Base-by-base conservation (phyloP, 371 early-diverging fungal species). In the Rozella allomycis region DNA sequence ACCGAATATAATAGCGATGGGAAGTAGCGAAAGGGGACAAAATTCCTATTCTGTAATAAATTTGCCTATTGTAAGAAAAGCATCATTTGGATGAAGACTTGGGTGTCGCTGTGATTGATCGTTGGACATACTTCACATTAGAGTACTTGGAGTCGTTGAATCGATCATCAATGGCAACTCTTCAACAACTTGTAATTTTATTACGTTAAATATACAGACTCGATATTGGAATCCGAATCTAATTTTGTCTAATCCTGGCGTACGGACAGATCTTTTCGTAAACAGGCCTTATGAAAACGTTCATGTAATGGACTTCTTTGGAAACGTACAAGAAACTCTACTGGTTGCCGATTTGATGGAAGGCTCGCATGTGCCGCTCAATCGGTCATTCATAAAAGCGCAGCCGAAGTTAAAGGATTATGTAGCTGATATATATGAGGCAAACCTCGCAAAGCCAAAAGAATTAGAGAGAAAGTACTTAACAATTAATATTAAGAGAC, bases 61-160 rank as follows among this genome's bases (percentile, higher is more conserved):
- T 31, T 11, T 20, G 10, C 2, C 7, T 31, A n/a, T 31, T 20
- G 4, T 1, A 25, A n/a, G 17, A 4, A n/a, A 47, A 72, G 65
- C 78, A 94, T 52, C 82, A 82, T 42, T 67, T 69, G 16, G 87
- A 87, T 47, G 50, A 52, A 13, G 88, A 86, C 25, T 62, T 94
- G 35, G 94, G 94, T 13, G 85, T 90, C 1, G 80, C 85, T 22
- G 85, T 94, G 1, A 83, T 94, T 43, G 94, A 94, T 47, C 71
- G 94, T 21, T 91, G 72, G 45, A 94, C 94, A 0, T 85, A 87
- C 41, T 84, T 75, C 39, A 78, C 78, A 37, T 49, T 90, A 26
- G 82, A 88, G 34, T 75, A 75, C 23, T 58, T 90, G 22, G 88
- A 93, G 46, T 63, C 66, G 7, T 56, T 88, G 27, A 62, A 74